Conservation (phyloP, 768 basidiomycete genomes). For the Hypholoma sublateritium region DNA sequence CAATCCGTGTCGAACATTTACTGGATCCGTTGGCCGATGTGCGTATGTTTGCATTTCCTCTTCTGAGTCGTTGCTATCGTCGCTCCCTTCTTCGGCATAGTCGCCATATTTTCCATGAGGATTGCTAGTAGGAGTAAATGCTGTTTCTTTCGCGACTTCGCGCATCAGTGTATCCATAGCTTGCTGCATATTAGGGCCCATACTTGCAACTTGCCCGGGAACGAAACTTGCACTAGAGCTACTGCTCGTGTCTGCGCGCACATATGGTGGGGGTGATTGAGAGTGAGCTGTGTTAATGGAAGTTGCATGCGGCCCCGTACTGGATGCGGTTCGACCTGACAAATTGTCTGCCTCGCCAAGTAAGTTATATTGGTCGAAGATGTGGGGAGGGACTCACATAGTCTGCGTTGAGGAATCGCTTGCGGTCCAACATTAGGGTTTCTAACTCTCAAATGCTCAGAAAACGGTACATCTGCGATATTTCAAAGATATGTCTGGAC, state of each 20-base stretch:
- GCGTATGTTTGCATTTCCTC: not conserved
- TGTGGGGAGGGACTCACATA: not conserved
- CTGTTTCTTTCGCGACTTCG: not conserved
- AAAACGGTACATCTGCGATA: not conserved
- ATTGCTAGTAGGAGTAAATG: no score
- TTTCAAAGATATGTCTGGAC: not conserved
- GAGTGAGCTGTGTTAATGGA: no score
- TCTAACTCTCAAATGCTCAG: not conserved
- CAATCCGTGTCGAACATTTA: no score
- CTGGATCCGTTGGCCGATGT: no score
- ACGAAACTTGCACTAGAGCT: not conserved
- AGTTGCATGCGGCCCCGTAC: no score
- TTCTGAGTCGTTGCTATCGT: not conserved
- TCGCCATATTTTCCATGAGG: no score
- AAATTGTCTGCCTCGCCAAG: not conserved
- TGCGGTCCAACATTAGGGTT: constrained; percentile 1
- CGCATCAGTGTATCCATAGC: not conserved
- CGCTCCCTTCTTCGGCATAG: not conserved
- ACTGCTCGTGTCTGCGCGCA: not conserved
- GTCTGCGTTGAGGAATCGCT: not conserved
- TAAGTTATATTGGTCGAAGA: no score
- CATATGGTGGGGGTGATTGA: not conserved
- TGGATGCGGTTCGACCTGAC: not conserved
- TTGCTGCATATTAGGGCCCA: not conserved
- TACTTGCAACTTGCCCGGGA: not conserved